Base-by-base conservation (phyloP, 1,284 basidiomycete species). In the Cutaneotrichosporon sp. region DNA sequence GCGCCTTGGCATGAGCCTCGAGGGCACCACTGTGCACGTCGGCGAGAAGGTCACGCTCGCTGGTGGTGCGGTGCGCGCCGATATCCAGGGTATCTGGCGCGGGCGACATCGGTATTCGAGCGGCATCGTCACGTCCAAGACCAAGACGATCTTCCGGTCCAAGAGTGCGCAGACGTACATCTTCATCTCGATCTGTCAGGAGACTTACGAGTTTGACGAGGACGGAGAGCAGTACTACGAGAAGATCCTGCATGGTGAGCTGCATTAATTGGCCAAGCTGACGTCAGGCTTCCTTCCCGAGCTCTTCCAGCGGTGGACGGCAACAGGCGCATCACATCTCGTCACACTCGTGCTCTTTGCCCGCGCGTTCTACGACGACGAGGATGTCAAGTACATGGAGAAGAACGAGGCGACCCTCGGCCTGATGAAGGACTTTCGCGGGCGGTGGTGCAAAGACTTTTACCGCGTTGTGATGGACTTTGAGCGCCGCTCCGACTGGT, bases 201-300 rank as follows among this genome's bases (percentile, higher is more conserved):
- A 99, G 77, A 88, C 97, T 66, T 99, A 93, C 92, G 91, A 97
- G 70, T 99, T 99, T 77, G 88, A 95, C 62, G 93, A 92, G 59
- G 96, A 98, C 71, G 97, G 97, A 22, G 92, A 96, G 78, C 87
- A 93, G 4, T 97, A 91, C 80, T 92, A 92, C 73, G 96, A 98
- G 79, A 98, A 99, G 81, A 90, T 97, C 34, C 88, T 97, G 1
- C 92, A 97, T 70, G 81, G 83, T 76, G 67, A 73, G 77, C 73
- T 62, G 11, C 52, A 21, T 51, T 50, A 8, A 11, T n/a, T n/a
- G 26, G 2, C 21, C 21, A 34, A 42, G 30, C 68, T 68, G 63
- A 66, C 66, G 66, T 4, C 26, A 81, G 81, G 81, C 0, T 95
- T 95, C 82, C 85, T 96, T 3, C 93, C 93, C 0, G 86, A 89